Conservation (phyloP, 192 early-diverging fungal genomes). For the Backusella circina region DNA sequence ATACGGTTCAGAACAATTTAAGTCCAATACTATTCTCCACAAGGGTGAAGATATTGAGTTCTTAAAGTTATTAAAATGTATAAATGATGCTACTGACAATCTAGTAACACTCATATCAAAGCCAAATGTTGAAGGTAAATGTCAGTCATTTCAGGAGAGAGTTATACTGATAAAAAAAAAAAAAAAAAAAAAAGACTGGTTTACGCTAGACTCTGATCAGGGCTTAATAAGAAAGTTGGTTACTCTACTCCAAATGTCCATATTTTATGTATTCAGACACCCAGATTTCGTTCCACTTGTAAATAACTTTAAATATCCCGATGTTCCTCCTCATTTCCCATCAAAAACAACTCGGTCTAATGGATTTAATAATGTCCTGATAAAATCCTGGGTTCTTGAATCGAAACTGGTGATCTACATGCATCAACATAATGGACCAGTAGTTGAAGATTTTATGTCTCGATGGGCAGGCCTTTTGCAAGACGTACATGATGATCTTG, state of each 20-base stretch:
- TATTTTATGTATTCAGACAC: constrained; percentile 29
- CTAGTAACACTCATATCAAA: constrained; percentile 1
- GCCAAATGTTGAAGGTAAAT: constrained; percentile 5
- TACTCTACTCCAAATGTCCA: constrained; percentile 20
- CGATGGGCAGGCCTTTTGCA: constrained; percentile 38
- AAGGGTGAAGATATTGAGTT: constrained; percentile 37
- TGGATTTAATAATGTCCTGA: constrained; percentile 20
- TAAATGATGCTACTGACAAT: constrained; percentile 19
- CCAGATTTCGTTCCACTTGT: constrained; percentile 35
- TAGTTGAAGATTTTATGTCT: neutral
- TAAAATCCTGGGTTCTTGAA: constrained; percentile 18
- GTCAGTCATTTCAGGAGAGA: neutral
- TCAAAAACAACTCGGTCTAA: constrained; percentile 15
- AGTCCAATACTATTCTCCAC: constrained; percentile 10
- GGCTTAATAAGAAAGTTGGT: neutral
- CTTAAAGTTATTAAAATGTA: constrained; percentile 30
- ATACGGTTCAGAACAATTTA: neutral
- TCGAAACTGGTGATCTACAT: constrained; percentile 5
- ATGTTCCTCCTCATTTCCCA: constrained; percentile 16
- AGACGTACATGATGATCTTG: constrained; percentile 57
- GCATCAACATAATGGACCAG: neutral
- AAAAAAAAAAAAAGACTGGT: constrained; percentile 14
- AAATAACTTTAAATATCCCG: constrained; percentile 24
- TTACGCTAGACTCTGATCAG: neutral
- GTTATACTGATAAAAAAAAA: neutral